Conservation (phyloP, 2,329 filamentous ascomycete species). For the Hymenoscyphus infarciens region DNA sequence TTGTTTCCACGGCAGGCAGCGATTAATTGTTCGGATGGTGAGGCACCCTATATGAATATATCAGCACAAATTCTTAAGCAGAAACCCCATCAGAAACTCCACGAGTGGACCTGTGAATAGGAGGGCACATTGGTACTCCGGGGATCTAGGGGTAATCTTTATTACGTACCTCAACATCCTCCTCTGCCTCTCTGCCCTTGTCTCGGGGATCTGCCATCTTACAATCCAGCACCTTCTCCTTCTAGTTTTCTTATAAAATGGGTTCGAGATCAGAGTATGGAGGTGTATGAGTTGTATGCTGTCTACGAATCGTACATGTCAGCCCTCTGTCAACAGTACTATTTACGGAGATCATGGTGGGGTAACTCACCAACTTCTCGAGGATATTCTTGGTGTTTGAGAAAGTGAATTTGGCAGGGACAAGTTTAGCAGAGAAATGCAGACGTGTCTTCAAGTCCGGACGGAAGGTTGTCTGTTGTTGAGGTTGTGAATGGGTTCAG, state of each 20-base stretch:
- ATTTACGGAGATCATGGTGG: not conserved
- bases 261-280: not conserved
- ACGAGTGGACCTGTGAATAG: not conserved
- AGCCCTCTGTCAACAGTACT: not conserved
- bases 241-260: not conserved
- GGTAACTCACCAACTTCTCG: constrained; percentile 6
- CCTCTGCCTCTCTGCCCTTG: constrained; percentile 27
- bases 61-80: not conserved
- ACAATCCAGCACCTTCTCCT: not conserved
- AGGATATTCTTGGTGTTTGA: not conserved
- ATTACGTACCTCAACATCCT: constrained; percentile 30
- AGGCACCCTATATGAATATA: constrained; percentile 63
- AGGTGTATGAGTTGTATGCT: not conserved
- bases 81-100: not conserved
- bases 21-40: constrained; percentile 78
- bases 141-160: not conserved
- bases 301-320: not conserved
- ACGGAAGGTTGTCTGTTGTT: not conserved
- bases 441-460: not conserved
- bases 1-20: constrained; percentile 95
- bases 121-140: not conserved
- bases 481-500: constrained; percentile 2
- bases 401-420: not conserved
- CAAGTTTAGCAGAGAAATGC: not conserved
- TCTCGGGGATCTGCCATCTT: constrained; percentile 32